Percentiles rank a stretch among this genome's conserved stretches.
Evolutionary conservation across 768 basidiomycete species (phyloP).

Genomic region (Kwoniella heveanensis): DNA sequence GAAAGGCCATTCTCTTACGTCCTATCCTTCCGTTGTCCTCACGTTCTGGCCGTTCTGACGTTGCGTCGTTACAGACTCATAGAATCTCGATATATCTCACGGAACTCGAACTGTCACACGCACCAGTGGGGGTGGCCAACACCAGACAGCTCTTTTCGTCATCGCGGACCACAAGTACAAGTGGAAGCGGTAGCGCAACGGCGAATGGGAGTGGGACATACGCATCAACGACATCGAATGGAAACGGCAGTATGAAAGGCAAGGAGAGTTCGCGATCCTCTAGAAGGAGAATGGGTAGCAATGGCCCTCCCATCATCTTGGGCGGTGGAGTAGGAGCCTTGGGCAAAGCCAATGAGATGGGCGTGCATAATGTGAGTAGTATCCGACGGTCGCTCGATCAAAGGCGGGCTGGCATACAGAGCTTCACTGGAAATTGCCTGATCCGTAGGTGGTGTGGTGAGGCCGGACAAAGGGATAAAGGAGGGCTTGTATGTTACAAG

Average conservation of each 20-base stretch:
- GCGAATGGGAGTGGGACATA: not conserved
- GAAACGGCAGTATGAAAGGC: not conserved
- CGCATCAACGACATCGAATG: not conserved
- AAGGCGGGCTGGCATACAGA: no score
- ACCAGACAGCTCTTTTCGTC: not conserved
- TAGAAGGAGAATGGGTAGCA: conserved; percentile 29
- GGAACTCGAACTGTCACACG: not conserved
- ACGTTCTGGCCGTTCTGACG: not conserved
- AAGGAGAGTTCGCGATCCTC: conserved; percentile 17
- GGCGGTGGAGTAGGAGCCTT: conserved; percentile 35
- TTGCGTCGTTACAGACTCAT: not conserved
- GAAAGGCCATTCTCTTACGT: no score
- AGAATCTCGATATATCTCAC: not conserved
- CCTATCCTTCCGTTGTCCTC: conserved; percentile 1
- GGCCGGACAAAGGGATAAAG: conserved; percentile 3
- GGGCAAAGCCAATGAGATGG: conserved; percentile 19
- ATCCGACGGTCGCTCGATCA: not conserved
- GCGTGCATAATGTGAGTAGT: conserved; percentile 18
- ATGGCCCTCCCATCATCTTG: conserved; percentile 27
- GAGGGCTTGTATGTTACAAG: not conserved
- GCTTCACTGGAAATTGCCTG: not conserved
- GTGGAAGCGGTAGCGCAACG: conserved; percentile 1
- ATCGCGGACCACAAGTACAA: not conserved
- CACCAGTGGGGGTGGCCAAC: not conserved
- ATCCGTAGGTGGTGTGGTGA: not conserved